These are phyloP conservation scores for Myochromella boudieri DNA, from an alignment of 768 basidiomycete genomes.

Conservation along the genomic window DNA sequence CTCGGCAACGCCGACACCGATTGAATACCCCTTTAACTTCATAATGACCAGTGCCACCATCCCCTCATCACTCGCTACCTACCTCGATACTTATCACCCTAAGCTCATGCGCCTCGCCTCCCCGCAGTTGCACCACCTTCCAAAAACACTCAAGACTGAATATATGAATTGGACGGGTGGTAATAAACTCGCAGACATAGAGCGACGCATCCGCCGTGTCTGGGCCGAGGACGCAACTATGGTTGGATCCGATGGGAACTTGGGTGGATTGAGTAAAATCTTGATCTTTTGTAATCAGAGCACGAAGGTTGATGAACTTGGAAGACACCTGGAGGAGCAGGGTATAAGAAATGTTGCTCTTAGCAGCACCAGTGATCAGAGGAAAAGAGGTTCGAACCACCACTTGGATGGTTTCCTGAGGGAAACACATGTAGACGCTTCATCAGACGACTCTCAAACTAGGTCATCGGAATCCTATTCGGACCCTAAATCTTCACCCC, in stretches of 20 bases:
- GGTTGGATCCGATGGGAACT: constrained; percentile 15
- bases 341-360: constrained; percentile 65
- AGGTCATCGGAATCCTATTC: constrained; percentile 10
- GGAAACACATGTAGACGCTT: constrained; percentile 8
- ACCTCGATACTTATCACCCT: constrained; percentile 65
- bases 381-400: constrained; percentile 69
- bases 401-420: constrained; percentile 75
- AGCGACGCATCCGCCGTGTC: constrained; percentile 66
- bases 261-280: constrained; percentile 55
- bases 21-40: constrained; percentile 76
- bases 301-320: constrained; percentile 63
- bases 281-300: constrained; percentile 85
- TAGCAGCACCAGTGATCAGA: constrained; percentile 57
- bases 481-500: constrained; percentile 42
- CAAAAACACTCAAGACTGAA: constrained; percentile 65
- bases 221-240: constrained; percentile 66
- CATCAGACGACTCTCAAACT: constrained; percentile 5
- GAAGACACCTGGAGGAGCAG: constrained; percentile 54
- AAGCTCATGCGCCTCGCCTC: constrained; percentile 72
- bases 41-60: constrained; percentile 87
- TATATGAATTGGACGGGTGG: constrained; percentile 78
- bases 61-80: constrained; percentile 67
- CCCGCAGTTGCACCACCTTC: constrained; percentile 77
- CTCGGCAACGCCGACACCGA: constrained; percentile 21
- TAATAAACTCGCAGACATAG: constrained; percentile 79